A percentile compares a stretch with the other conserved stretches of the same genome.
Conservation (phyloP, 768 basidiomycete genomes). For the Psilocybe cyanescens region DNA sequence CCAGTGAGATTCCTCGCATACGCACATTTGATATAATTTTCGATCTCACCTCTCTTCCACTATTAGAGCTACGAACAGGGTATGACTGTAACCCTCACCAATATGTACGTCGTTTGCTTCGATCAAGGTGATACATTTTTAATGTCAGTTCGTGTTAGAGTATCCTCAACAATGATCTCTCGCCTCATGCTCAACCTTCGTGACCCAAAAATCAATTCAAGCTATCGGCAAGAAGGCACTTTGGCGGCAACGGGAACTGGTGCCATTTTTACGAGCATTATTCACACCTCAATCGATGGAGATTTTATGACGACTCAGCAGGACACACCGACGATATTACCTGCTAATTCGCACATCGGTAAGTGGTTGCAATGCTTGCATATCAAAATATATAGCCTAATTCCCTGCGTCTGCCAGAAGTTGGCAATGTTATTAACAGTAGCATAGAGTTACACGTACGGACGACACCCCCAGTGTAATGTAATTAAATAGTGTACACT, state of each 20-base stretch:
- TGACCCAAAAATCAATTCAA: conserved; percentile 23
- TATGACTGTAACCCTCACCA: conserved; percentile 29
- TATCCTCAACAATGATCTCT: conserved; percentile 24
- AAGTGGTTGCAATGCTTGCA: not conserved
- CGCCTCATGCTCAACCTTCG: conserved; percentile 27
- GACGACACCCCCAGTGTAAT: not conserved
- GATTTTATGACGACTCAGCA: not conserved
- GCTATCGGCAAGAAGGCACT: not conserved
- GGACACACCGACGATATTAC: not conserved
- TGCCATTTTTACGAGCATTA: not conserved
- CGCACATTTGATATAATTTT: too few species aligned
- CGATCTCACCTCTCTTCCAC: not conserved
- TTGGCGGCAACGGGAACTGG: not conserved
- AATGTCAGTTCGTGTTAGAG: conserved; percentile 4
- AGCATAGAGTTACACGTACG: not conserved
- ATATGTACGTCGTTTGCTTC: conserved; percentile 23
- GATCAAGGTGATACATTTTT: not conserved
- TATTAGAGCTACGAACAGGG: conserved; percentile 26
- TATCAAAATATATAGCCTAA: not conserved
- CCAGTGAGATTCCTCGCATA: conserved; percentile 3
- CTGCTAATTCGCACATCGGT: not conserved
- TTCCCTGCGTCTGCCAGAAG: not conserved
- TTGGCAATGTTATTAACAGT: not conserved
- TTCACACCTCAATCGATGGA: not conserved
- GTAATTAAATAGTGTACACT: not conserved